A percentile compares a stretch with the other conserved stretches of the same genome.
Conservation (phyloP, 106 monocot species). For the Dendrobium officinale region DNA sequence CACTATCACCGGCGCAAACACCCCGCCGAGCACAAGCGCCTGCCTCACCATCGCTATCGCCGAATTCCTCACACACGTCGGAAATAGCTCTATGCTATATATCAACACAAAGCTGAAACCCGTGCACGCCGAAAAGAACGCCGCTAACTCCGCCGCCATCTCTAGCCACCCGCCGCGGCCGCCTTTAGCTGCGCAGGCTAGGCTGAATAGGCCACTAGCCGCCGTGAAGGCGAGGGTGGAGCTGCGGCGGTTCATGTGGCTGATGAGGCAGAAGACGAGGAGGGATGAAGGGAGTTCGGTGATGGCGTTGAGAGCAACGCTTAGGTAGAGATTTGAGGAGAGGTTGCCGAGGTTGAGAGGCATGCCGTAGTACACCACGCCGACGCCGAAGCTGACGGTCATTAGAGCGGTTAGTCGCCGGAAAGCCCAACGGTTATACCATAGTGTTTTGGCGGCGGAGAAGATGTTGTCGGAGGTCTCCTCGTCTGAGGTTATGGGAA, state of each 20-base stretch:
- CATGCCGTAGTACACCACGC: slow-evolving; percentile 19
- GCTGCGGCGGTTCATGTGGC: slow-evolving; percentile 13
- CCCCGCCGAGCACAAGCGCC: slow-evolving; percentile 25
- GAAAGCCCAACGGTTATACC: slow-evolving; percentile 17
- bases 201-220: slow-evolving; percentile 11
- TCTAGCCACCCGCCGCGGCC: background rate
- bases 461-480: slow-evolving; percentile 6
- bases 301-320: slow-evolving; percentile 10
- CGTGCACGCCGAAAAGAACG: slow-evolving; percentile 15
- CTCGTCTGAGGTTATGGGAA: background rate
- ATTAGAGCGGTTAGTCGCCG: background rate
- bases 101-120: slow-evolving; percentile 18
- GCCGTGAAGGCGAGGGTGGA: slow-evolving; percentile 15
- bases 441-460: background rate
- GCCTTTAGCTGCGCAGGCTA: slow-evolving; percentile 10
- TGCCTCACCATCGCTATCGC: slow-evolving; percentile 32
- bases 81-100: slow-evolving; percentile 34
- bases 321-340: slow-evolving; percentile 14
- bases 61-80: slow-evolving; percentile 33
- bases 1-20: slow-evolving; percentile 29
- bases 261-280: slow-evolving; percentile 16
- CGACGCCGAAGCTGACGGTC: slow-evolving; percentile 11
- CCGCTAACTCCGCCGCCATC: slow-evolving; percentile 10
- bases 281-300: slow-evolving; percentile 13
- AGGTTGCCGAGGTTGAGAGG: slow-evolving; percentile 14